A percentile compares a stretch with the other conserved stretches of the same genome.
Conservation (phyloP, 306 rosid species). For the Vachellia pachyceras region DNA sequence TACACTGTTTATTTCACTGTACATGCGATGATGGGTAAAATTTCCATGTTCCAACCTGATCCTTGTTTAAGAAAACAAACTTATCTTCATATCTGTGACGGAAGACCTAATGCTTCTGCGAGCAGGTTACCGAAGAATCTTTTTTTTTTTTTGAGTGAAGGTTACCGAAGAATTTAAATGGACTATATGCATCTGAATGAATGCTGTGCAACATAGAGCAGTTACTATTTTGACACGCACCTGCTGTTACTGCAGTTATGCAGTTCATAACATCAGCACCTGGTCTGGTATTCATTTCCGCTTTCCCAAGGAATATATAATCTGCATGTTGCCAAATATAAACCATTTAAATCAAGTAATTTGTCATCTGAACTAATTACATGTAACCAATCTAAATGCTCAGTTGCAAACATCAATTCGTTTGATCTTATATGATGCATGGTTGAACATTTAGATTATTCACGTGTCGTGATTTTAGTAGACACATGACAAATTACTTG, state of each 20-base stretch:
- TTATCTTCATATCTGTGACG: slow-evolving; percentile 1
- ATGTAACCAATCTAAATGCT: neutral
- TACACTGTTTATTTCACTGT: slow-evolving; percentile 29
- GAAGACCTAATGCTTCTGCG: slow-evolving; percentile 9
- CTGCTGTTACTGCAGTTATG: slow-evolving; percentile 31
- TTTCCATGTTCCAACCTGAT: slow-evolving; percentile 18
- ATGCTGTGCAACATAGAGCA: slow-evolving; percentile 29
- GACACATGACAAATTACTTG: neutral
- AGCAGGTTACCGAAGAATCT: no score
- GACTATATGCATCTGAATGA: slow-evolving; percentile 28
- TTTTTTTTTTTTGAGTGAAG: no score
- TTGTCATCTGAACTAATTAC: neutral
- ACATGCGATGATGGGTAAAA: slow-evolving; percentile 41
- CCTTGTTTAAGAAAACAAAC: neutral
- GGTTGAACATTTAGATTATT: neutral
- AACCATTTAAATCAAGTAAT: neutral
- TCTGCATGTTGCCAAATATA: neutral
- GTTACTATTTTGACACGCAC: slow-evolving; percentile 32
- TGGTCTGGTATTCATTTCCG: slow-evolving; percentile 8
- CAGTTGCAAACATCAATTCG: neutral
- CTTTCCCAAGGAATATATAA: neutral
- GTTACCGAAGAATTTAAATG: neutral
- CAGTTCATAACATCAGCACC: slow-evolving; percentile 28
- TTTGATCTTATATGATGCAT: neutral
- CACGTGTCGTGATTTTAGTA: neutral